These are phyloP conservation scores for Filosporella fistucella DNA, from an alignment of 495 filamentous ascomycete genomes.

Conservation along the genomic window DNA sequence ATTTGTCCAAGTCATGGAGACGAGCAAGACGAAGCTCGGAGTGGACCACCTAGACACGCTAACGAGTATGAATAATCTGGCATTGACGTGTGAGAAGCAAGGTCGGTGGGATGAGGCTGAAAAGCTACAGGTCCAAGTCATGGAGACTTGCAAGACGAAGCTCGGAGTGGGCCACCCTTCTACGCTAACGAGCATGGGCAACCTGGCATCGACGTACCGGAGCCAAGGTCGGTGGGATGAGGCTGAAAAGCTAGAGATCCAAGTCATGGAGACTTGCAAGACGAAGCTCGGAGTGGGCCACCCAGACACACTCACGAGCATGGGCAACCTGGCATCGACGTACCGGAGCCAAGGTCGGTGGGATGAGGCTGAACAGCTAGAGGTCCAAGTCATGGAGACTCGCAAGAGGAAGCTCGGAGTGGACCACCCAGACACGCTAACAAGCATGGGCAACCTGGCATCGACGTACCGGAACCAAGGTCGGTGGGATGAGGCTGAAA, in stretches of 20 bases:
- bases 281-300: conserved; percentile 28
- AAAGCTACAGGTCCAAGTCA: conserved; percentile 9
- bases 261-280: conserved; percentile 22
- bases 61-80: conserved; percentile 33
- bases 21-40: conserved; percentile 27
- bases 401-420: conserved; percentile 27
- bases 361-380: conserved; percentile 22
- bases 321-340: conserved; percentile 4
- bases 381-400: conserved; percentile 25
- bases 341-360: conserved; percentile 14
- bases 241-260: conserved; percentile 25
- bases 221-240: conserved; percentile 34
- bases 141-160: conserved; percentile 10
- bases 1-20: conserved; percentile 21
- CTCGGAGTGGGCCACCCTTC: not conserved
- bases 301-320: conserved; percentile 24
- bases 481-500: conserved; percentile 11
- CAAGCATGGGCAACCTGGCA: conserved; percentile 33
- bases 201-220: conserved; percentile 28
- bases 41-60: conserved; percentile 35
- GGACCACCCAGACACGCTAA: conserved; percentile 35
- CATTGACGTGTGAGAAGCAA: conserved; percentile 26
- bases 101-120: conserved; percentile 21
- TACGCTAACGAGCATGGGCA: conserved; percentile 23
- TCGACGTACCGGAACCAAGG: conserved; percentile 26